A percentile compares a stretch with the other conserved stretches of the same genome.
Evolutionary conservation across 1,139 yeast species (phyloP).

Genomic region (Hansenula sp.): DNA sequence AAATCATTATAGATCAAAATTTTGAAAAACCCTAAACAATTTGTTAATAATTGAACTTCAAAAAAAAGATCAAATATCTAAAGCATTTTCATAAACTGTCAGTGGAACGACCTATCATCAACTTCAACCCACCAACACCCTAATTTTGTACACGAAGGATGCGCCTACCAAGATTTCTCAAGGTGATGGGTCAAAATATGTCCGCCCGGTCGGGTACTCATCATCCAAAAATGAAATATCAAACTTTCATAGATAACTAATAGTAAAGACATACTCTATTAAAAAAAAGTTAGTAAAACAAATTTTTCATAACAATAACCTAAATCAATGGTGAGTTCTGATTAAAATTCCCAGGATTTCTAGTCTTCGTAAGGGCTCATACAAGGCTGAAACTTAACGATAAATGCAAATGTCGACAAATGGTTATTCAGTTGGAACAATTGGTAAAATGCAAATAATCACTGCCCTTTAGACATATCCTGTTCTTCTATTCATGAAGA

Average conservation of each 20-base stretch:
- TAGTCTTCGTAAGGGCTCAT: constrained; percentile 45
- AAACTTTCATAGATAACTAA: constrained; percentile 6
- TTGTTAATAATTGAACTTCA: background rate
- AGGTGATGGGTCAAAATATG: constrained; percentile 50
- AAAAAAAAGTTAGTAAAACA: background rate
- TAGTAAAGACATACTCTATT: background rate
- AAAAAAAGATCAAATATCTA: background rate
- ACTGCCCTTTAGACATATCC: constrained; percentile 34
- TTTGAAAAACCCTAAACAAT: background rate
- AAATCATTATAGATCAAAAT: background rate
- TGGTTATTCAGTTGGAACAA: constrained; percentile 76
- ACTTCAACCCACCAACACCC: constrained; percentile 49
- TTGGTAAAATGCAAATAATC: constrained; percentile 74
- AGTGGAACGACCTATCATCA: constrained; percentile 60
- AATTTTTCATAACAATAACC: too few species aligned
- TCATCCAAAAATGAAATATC: constrained; percentile 33
- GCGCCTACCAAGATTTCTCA: constrained; percentile 55
- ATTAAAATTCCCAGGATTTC: constrained; percentile 4
- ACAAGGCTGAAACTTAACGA: constrained; percentile 90
- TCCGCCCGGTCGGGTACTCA: constrained; percentile 81
- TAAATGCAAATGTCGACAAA: constrained; percentile 68
- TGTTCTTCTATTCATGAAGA: background rate
- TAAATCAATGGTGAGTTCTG: too few species aligned
- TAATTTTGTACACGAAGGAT: constrained; percentile 61
- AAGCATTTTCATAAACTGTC: background rate